These are phyloP conservation scores for Musa schizocarpa DNA, from an alignment of 176 grass and related monocot genomes.

Conservation along the genomic window DNA sequence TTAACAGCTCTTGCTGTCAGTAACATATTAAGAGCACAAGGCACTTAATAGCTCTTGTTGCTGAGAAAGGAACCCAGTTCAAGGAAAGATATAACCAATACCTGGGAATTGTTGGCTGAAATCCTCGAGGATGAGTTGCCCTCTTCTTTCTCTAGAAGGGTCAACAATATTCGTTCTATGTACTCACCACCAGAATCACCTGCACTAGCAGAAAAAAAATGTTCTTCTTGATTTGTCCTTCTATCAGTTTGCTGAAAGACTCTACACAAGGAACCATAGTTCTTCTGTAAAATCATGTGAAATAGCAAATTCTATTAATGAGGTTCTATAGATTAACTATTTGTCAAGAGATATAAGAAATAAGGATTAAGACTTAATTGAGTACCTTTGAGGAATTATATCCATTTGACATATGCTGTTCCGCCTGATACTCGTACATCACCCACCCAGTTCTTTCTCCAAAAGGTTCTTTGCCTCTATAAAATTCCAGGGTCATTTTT, in stretches of 20 bases:
- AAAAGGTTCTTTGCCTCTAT: constrained; percentile 29
- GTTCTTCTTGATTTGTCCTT: constrained; percentile 17
- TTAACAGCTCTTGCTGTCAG: no score
- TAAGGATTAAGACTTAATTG: background rate
- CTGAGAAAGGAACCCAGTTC: background rate
- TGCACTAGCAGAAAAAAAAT: constrained; percentile 13
- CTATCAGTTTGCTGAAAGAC: constrained; percentile 27
- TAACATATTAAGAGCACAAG: background rate
- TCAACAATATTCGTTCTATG: constrained; percentile 22
- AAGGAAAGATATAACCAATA: constrained; percentile 10
- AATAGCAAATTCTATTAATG: constrained; percentile 8
- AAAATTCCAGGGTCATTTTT: constrained; percentile 38
- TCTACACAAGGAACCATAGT: constrained; percentile 50
- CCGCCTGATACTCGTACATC: constrained; percentile 46
- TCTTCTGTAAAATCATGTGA: constrained; percentile 32
- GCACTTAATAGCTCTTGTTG: background rate
- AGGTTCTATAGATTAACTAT: background rate
- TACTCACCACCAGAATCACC: constrained; percentile 16
- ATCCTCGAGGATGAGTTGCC: background rate
- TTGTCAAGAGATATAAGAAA: background rate
- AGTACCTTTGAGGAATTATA: constrained; percentile 31
- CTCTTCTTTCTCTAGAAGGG: constrained; percentile 27
- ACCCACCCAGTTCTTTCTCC: constrained; percentile 37
- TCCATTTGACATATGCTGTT: constrained; percentile 19
- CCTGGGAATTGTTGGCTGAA: constrained; percentile 20